Evolutionary conservation across 192 early-diverging fungal genomes (phyloP).

Genomic region (Linnemannia elongata): DNA sequence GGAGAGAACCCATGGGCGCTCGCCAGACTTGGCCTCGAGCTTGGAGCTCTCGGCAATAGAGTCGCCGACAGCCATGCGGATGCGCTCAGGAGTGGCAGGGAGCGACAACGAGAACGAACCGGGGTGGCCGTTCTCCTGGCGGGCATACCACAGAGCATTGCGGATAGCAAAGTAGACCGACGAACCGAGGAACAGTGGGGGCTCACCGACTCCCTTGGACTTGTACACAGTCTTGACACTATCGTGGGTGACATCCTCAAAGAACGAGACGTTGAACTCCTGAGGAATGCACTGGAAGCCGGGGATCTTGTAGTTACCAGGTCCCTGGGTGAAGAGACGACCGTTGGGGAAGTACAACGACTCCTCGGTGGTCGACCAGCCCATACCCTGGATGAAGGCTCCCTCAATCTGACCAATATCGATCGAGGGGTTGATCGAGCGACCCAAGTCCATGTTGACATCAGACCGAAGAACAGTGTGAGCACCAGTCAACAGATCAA

Average conservation of each 20-base stretch:
- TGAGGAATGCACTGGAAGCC: conserved; percentile 82
- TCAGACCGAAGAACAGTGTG: conserved; percentile 81
- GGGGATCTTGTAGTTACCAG: conserved; percentile 91
- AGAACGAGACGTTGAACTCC: conserved; percentile 81
- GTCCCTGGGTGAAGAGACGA: conserved; percentile 83
- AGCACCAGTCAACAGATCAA: conserved; percentile 87
- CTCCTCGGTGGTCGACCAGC: conserved; percentile 90
- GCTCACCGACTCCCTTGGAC: conserved; percentile 90
- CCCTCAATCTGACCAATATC: conserved; percentile 95
- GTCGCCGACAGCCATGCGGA: conserved; percentile 81
- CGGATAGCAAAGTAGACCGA: conserved; percentile 85
- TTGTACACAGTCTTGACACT: conserved; percentile 81
- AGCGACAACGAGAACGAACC: conserved; percentile 73
- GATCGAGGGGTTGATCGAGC: conserved; percentile 86
- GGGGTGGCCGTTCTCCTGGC: conserved; percentile 63
- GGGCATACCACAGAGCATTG: conserved; percentile 82
- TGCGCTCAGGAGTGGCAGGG: conserved; percentile 84
- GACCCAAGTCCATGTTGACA: conserved; percentile 89
- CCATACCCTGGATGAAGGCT: conserved; percentile 87
- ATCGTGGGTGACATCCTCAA: conserved; percentile 66
- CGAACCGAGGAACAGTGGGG: conserved; percentile 86
- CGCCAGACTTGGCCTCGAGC: conserved; percentile 53
- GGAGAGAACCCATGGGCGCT: conserved; percentile 55
- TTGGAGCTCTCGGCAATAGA: conserved; percentile 63
- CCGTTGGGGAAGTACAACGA: conserved; percentile 83